A percentile compares a stretch with the other conserved stretches of the same genome.
phyloP scores from a whole-genome alignment of 163 green algal genomes.

The Coccomyxa subellipsoidea region DNA sequence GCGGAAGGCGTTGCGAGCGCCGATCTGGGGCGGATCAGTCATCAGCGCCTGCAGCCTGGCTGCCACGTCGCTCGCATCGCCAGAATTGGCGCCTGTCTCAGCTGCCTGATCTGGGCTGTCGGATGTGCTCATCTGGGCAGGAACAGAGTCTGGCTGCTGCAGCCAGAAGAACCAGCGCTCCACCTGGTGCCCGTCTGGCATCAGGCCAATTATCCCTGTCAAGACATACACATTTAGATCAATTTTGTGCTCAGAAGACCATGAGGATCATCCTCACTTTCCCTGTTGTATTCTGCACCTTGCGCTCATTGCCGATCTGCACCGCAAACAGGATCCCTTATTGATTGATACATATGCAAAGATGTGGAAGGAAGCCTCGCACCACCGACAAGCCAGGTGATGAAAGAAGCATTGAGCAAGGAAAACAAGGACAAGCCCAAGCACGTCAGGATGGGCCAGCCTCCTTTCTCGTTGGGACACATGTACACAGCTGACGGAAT shows the following conservation, averaged over 20 bases:
- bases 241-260: not conserved
- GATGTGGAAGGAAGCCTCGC: too few species aligned
- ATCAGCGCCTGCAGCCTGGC: not conserved
- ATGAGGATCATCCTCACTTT: not conserved
- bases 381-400: too few species aligned
- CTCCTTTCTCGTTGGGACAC: too few species aligned
- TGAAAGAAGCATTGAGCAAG: too few species aligned
- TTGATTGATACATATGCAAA: too few species aligned
- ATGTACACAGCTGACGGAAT: too few species aligned
- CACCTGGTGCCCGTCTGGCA: not conserved
- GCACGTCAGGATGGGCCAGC: too few species aligned
- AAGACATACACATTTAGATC: not conserved
- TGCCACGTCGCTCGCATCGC: not conserved
- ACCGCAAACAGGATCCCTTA: too few species aligned
- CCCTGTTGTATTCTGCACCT: not conserved
- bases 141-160: not conserved
- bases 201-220: not conserved
- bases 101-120: not conserved
- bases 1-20: not conserved
- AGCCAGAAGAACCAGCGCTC: constrained; percentile 12
- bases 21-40: not conserved
- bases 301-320: not conserved
- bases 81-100: not conserved
- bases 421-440: too few species aligned
- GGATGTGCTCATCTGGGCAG: not conserved